These are phyloP conservation scores for Knoxia roxburghii DNA, from an alignment of 257 asterid species.

Conservation along the genomic window DNA sequence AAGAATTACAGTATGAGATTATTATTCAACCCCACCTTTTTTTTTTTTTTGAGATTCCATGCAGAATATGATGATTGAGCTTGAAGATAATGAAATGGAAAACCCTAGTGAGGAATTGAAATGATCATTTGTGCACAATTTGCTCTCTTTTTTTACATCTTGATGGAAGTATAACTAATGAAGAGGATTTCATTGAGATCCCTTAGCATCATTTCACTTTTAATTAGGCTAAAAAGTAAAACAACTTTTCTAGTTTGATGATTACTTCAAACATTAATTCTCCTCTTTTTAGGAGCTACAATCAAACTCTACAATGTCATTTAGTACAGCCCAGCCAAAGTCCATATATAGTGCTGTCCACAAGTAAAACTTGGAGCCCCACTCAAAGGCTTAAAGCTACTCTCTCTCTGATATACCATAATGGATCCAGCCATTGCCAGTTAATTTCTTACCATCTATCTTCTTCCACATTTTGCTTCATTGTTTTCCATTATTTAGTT, in stretches of 20 bases:
- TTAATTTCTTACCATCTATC: slow-evolving; percentile 36
- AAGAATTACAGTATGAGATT: too few relatives aligned
- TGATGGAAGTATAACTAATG: slow-evolving; percentile 22
- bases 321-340: slow-evolving; percentile 30
- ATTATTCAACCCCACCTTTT: too few relatives aligned
- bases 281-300: slow-evolving; percentile 25
- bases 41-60: slow-evolving; percentile 2
- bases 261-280: slow-evolving; percentile 30
- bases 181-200: slow-evolving; percentile 48
- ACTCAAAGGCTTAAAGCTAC: slow-evolving; percentile 41
- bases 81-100: neutral
- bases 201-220: slow-evolving; percentile 43
- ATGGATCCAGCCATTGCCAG: slow-evolving; percentile 90
- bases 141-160: slow-evolving; percentile 19
- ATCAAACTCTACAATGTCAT: slow-evolving; percentile 2
- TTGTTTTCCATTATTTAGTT: slow-evolving; percentile 21
- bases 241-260: slow-evolving; percentile 59
- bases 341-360: slow-evolving; percentile 35
- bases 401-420: slow-evolving; percentile 32
- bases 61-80: neutral
- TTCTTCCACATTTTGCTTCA: slow-evolving; percentile 9
- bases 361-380: slow-evolving; percentile 49
- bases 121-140: slow-evolving; percentile 13
- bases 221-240: slow-evolving; percentile 59
- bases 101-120: slow-evolving; percentile 14